Evolutionary conservation across 2,329 filamentous ascomycete species (phyloP), one percentile per base, ranked within the genome.

Genomic region (Phyllosticta paracitricarpa): DNA sequence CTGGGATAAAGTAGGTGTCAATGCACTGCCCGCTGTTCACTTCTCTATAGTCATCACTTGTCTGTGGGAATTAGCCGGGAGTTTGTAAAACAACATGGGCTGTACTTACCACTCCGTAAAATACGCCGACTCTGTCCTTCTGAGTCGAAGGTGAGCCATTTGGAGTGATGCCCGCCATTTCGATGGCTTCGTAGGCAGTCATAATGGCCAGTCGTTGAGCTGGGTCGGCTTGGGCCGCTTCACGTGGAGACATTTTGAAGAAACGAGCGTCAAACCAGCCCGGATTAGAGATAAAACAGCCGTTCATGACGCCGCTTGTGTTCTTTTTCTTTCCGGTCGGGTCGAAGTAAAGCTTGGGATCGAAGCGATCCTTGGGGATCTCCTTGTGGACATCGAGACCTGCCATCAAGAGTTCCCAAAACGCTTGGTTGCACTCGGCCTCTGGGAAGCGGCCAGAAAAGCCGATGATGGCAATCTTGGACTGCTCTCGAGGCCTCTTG

Each of bases 371-470:
- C 1, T 63, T 17, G 0, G 72, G 73, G 0, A 76, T 67, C 19
- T 64, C 59, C 3, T 58, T 62, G 30, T 67, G 67, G 0, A 72
- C 66, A 59, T 76, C 73, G 2, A 66, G 65, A 2, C 73, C 74
- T 3, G 67, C 19, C 10, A 69, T 60, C 2, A 77, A 60, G 2
- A 76, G 51, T 19, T 75, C 64, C 75, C 75, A 76, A 57, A 76
- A 72, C 60, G 83, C 83, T 62, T 91, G 86, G 64, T 85, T 82
- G 68, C 81, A 87, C 14, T 84, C 86, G 56, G 88, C 86, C 22
- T 65, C 64, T 1, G 67, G 67, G n/a, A 68, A 65, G 9, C 69
- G 56, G n/a, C 69, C 57, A 8, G 69, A 67, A 30, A 65, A 60
- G 19, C 69, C 65, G 53, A 70, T 57, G 51, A 71, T 66, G 9